These are phyloP conservation scores for Heritiera littoralis DNA, from an alignment of 345 rosid species.

Conservation along the genomic window DNA sequence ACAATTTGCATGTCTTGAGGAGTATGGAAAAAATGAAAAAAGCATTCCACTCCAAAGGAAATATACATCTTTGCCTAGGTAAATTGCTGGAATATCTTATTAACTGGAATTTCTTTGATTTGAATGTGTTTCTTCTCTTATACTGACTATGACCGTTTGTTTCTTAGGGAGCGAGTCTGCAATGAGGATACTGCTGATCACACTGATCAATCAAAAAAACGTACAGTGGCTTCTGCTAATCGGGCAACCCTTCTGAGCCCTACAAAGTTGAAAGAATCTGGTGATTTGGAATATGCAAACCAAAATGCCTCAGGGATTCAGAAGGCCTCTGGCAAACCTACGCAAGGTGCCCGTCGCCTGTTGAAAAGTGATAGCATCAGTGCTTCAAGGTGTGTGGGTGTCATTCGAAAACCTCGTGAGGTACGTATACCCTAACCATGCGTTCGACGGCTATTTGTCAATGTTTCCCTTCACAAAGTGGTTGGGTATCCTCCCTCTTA, in stretches of 20 bases:
- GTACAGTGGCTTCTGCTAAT: constrained; percentile 35
- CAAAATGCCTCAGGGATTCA: constrained; percentile 41
- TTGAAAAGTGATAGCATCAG: constrained; percentile 71
- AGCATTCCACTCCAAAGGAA: constrained; percentile 60
- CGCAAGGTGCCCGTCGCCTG: constrained; percentile 49
- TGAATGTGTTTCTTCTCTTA: background rate
- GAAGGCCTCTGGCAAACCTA: constrained; percentile 35
- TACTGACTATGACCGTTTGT: background rate
- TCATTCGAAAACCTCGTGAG: constrained; percentile 35
- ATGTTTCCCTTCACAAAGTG: constrained; percentile 8
- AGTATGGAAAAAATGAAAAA: constrained; percentile 54
- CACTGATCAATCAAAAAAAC: constrained; percentile 35
- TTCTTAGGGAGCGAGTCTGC: constrained; percentile 68
- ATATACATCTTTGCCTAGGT: constrained; percentile 91
- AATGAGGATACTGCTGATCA: constrained; percentile 49
- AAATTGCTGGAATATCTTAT: constrained; percentile 13
- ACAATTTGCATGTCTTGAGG: constrained; percentile 91
- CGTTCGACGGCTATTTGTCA: background rate
- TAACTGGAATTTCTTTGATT: background rate
- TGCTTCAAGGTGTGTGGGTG: constrained; percentile 62
- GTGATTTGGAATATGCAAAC: constrained; percentile 36
- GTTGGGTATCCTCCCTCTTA: background rate
- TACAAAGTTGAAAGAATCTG: constrained; percentile 34
- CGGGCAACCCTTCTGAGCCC: constrained; percentile 52
- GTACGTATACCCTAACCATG: background rate